Conservation (phyloP, 805 yeast species). For the Candida peoriensis region DNA sequence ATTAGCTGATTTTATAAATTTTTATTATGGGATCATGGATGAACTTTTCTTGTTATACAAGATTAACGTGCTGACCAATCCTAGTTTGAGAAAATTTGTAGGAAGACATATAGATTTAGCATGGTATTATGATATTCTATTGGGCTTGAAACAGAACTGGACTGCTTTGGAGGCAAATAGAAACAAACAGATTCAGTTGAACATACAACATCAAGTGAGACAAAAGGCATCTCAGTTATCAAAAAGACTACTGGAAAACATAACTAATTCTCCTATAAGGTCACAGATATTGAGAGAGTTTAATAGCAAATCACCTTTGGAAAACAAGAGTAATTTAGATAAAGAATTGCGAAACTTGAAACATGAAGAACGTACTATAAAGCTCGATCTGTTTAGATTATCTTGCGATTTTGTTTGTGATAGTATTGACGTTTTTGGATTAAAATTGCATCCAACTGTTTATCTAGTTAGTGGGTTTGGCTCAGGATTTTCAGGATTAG, state of each 20-base stretch:
- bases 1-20: constrained; percentile 45
- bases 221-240: constrained; percentile 43
- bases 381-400: constrained; percentile 38
- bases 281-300: constrained; percentile 28
- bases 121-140: constrained; percentile 63
- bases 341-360: constrained; percentile 29
- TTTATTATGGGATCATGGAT: constrained; percentile 64
- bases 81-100: constrained; percentile 34
- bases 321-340: constrained; percentile 10
- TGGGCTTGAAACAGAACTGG: constrained; percentile 50
- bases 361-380: constrained; percentile 30
- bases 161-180: constrained; percentile 36
- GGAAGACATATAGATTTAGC: constrained; percentile 57
- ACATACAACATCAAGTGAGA: constrained; percentile 58
- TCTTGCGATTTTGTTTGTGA: constrained; percentile 44
- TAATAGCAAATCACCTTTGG: constrained; percentile 16
- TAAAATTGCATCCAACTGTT: constrained; percentile 24
- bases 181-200: constrained; percentile 46
- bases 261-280: constrained; percentile 23
- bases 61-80: constrained; percentile 39
- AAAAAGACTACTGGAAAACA: constrained; percentile 29
- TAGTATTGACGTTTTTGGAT: constrained; percentile 38
- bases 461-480: constrained; percentile 18
- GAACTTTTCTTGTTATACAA: constrained; percentile 56
- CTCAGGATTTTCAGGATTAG: constrained; percentile 21